Percentiles rank a stretch among this genome's conserved stretches.
Conservation (phyloP, 1,284 basidiomycete genomes). For the Cystobasidiaceae sp. region DNA sequence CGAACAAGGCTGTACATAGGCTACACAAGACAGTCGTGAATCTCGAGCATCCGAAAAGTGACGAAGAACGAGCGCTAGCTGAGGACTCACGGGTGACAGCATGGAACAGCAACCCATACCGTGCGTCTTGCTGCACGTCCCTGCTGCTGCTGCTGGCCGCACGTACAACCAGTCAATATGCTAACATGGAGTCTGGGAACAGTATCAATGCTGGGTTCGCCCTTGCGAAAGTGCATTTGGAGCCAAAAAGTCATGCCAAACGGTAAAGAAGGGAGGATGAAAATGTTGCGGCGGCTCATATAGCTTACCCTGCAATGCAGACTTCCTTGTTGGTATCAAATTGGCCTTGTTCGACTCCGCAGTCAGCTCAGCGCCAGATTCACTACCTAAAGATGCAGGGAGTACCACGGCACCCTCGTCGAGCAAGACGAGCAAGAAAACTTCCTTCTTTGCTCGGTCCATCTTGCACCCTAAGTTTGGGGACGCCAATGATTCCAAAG, state of each 20-base stretch:
- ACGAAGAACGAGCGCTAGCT: neutral
- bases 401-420: neutral
- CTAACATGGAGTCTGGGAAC: neutral
- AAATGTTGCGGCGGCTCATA: neutral
- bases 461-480: constrained; percentile 2
- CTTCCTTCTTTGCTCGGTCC: constrained; percentile 1
- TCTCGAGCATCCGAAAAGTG: neutral
- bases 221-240: constrained; percentile 24
- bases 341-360: constrained; percentile 6
- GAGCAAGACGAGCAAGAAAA: neutral
- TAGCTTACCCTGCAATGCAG: neutral
- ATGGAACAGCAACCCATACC: constrained; percentile 12
- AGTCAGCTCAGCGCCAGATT: no score
- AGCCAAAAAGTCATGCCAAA: constrained; percentile 19
- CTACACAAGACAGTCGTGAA: constrained; percentile 5
- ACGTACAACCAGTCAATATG: no score
- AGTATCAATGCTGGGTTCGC: constrained; percentile 24
- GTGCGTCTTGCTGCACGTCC: neutral
- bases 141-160: neutral
- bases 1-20: constrained; percentile 3
- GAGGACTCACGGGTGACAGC: neutral
- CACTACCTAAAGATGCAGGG: no score
- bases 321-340: constrained; percentile 23
- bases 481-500: neutral
- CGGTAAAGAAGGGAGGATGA: neutral